Evolutionary conservation across 2,329 filamentous ascomycete genomes (phyloP).

Genomic region (Trichophyton equinum): DNA sequence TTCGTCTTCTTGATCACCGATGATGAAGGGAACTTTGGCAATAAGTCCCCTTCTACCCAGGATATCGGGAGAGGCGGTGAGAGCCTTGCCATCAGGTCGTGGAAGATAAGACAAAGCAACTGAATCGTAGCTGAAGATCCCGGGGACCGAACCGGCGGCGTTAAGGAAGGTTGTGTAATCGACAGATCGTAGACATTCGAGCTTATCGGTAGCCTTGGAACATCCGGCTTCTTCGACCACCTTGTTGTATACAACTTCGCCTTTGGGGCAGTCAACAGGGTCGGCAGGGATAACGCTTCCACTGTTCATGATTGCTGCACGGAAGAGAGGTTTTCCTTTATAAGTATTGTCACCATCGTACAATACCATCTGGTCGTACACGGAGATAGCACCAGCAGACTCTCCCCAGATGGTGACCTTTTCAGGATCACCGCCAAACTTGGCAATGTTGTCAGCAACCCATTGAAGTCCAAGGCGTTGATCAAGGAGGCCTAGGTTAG

Average conservation of each 20-base stretch:
- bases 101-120: conserved; percentile 62
- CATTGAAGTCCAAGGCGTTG: conserved; percentile 61
- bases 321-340: conserved; percentile 63
- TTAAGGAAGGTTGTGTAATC: conserved; percentile 40
- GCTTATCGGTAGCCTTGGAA: conserved; percentile 26
- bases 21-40: conserved; percentile 3
- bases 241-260: conserved; percentile 43
- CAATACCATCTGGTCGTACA: conserved; percentile 62
- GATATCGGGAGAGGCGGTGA: conserved; percentile 51
- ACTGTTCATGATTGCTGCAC: conserved; percentile 66
- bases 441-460: conserved; percentile 63
- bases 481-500: conserved; percentile 61
- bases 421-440: conserved; percentile 66
- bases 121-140: conserved; percentile 53
- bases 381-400: conserved; percentile 58
- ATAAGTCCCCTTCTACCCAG: conserved; percentile 28
- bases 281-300: conserved; percentile 51
- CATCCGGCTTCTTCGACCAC: conserved; percentile 41
- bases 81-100: conserved; percentile 53
- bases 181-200: conserved; percentile 40
- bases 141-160: conserved; percentile 58
- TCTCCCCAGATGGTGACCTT: conserved; percentile 74
- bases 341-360: conserved; percentile 62
- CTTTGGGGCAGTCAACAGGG: conserved; percentile 52
- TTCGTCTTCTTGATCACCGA: conserved; percentile 2